phyloP scores from a whole-genome alignment of 148 eudicot species.

The Diospyros lotus region DNA sequence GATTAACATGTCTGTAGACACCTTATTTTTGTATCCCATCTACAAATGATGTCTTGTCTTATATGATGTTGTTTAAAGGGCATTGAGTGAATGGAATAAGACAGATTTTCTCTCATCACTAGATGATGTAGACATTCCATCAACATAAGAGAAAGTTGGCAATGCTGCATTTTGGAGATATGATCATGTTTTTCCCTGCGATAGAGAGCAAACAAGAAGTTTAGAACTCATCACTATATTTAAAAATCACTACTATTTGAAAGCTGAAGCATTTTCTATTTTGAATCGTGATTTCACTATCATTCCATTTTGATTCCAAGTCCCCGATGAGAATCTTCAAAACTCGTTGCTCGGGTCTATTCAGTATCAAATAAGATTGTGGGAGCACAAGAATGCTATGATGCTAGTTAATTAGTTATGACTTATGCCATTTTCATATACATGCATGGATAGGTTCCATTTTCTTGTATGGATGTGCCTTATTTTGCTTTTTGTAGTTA shows the following conservation, averaged over 20 bases:
- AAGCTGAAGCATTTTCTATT: not conserved
- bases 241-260: not conserved
- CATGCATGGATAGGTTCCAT: not conserved
- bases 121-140: not conserved
- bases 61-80: not conserved
- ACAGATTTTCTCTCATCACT: not conserved
- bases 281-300: no score
- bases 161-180: not conserved
- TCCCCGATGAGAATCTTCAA: no score
- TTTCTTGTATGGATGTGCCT: not conserved
- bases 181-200: not conserved
- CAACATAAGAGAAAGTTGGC: no score
- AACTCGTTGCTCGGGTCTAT: no score
- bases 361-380: no score
- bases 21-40: not conserved
- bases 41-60: not conserved
- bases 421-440: not conserved
- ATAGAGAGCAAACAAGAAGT: not conserved
- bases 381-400: no score
- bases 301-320: no score
- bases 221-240: not conserved
- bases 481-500: not conserved
- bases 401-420: not conserved
- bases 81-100: not conserved
- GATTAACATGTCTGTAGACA: not conserved